phyloP scores from a whole-genome alignment of 106 monocot genomes.

The Dendrobium huoshanense region DNA sequence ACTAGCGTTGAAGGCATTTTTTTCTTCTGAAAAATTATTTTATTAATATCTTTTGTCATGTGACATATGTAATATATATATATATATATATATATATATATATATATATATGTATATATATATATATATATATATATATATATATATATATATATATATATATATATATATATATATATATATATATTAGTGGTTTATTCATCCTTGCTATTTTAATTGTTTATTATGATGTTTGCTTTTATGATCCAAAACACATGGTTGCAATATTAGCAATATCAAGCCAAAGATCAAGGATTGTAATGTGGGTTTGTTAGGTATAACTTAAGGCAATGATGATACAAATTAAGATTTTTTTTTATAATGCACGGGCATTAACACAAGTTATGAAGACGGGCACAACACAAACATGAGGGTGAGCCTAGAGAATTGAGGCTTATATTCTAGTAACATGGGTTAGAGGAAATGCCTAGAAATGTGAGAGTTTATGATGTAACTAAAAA shows the following conservation, averaged over 20 bases:
- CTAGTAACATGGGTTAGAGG: too few species aligned
- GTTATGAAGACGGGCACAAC: background rate
- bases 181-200: background rate
- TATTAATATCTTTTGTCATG: background rate
- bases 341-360: background rate
- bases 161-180: too few species aligned
- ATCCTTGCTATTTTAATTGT: background rate
- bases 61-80: background rate
- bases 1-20: background rate
- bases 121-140: too few species aligned
- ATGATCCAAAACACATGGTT: background rate
- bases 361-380: background rate
- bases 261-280: background rate
- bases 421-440: too few species aligned
- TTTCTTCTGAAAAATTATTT: background rate
- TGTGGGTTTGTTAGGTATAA: background rate
- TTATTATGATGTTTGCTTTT: background rate
- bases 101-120: too few species aligned
- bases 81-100: too few species aligned
- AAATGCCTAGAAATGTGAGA: too few species aligned
- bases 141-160: too few species aligned
- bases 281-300: background rate
- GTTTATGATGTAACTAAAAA: too few species aligned
- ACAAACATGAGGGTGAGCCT: background rate
- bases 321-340: background rate